Evolutionary conservation across 139 green algal genomes (phyloP).

Genomic region (Desmodesmus armatus): DNA sequence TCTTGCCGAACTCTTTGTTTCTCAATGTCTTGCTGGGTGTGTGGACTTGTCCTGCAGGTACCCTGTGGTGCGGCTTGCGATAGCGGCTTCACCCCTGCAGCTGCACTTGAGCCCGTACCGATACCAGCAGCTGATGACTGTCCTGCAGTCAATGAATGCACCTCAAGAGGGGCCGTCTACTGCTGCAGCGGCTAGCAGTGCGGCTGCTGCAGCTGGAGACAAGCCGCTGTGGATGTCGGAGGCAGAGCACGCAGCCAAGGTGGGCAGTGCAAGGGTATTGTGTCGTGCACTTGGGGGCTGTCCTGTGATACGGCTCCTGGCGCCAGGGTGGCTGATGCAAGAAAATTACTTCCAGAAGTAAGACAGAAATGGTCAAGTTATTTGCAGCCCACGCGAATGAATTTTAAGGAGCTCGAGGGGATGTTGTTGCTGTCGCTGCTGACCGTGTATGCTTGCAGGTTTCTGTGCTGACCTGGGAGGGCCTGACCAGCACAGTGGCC

Average conservation of each 20-base stretch:
- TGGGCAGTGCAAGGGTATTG: slow-evolving; percentile 7
- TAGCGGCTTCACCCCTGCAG: slow-evolving; percentile 53
- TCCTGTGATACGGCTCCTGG: no score
- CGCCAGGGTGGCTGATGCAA: neutral
- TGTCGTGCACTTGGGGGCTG: no score
- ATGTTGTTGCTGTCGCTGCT: no score
- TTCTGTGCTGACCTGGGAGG: slow-evolving; percentile 56
- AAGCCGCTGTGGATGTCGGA: slow-evolving; percentile 61
- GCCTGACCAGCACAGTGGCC: slow-evolving; percentile 47
- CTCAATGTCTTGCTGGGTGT: neutral
- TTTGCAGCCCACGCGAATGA: no score
- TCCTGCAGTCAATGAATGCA: slow-evolving; percentile 46
- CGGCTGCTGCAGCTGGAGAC: neutral
- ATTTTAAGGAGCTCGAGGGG: no score
- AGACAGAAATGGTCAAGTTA: no score
- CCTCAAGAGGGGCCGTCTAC: neutral
- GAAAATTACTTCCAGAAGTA: no score
- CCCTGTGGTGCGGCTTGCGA: slow-evolving; percentile 40
- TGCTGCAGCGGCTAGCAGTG: neutral
- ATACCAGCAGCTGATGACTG: slow-evolving; percentile 63
- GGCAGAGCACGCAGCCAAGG: slow-evolving; percentile 54
- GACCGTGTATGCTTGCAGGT: neutral
- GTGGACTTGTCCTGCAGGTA: slow-evolving; percentile 35
- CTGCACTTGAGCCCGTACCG: slow-evolving; percentile 63
- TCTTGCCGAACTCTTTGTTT: neutral